These are phyloP conservation scores for Fusarium mexicanum DNA, from an alignment of 2,329 filamentous ascomycete species.

Conservation along the genomic window DNA sequence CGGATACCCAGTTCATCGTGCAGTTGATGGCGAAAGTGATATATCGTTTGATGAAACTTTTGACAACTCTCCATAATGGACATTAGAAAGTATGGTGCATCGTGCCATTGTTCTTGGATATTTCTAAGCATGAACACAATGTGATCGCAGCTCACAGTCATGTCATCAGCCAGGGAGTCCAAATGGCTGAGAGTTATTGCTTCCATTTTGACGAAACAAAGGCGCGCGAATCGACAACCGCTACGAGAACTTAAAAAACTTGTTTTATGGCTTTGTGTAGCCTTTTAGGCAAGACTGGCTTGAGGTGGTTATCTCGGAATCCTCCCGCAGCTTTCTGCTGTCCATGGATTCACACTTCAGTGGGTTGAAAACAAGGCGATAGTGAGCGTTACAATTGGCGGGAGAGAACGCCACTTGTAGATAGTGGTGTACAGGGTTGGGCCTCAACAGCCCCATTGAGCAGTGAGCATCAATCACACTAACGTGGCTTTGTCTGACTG, in stretches of 20 bases:
- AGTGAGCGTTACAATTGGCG: background rate
- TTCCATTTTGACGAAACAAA: background rate
- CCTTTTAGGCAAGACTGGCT: background rate
- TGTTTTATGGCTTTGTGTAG: too few relatives aligned
- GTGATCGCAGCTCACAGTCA: background rate
- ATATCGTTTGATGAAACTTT: background rate
- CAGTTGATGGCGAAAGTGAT: background rate
- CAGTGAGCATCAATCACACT: background rate
- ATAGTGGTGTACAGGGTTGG: background rate
- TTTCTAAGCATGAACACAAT: background rate
- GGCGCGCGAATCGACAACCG: too few relatives aligned
- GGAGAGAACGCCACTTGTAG: background rate
- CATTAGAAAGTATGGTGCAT: background rate
- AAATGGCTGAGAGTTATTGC: background rate
- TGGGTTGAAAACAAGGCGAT: background rate
- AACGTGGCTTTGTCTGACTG: background rate
- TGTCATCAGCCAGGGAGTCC: background rate
- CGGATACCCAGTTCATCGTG: background rate
- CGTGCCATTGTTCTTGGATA: background rate
- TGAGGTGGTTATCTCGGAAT: background rate
- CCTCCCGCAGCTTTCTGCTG: fast-evolving
- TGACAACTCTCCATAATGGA: background rate
- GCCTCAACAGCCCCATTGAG: background rate
- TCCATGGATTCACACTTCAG: background rate
- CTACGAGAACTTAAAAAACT: too few relatives aligned